Evolutionary conservation across 305 asterid genomes (phyloP).

Genomic region (Fraxinus albicans): DNA sequence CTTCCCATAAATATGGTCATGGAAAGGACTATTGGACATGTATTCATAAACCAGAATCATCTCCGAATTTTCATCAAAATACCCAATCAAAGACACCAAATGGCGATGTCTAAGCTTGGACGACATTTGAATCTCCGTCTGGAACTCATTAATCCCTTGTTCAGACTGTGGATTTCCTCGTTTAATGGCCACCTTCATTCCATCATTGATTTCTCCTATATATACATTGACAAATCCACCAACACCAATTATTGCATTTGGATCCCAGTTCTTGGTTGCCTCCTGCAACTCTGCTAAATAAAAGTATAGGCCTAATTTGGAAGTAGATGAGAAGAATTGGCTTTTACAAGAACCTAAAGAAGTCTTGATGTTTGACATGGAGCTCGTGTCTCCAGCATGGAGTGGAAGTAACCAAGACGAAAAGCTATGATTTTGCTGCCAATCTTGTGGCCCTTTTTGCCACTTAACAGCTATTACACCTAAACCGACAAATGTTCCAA

Average conservation of each 20-base stretch:
- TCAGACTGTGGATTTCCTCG: slow-evolving; percentile 66
- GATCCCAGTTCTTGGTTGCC: slow-evolving; percentile 60
- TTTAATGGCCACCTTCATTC: slow-evolving; percentile 58
- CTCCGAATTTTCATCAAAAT: slow-evolving; percentile 61
- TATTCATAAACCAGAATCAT: slow-evolving; percentile 68
- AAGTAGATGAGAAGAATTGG: slow-evolving; percentile 51
- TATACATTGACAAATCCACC: slow-evolving; percentile 64
- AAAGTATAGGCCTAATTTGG: slow-evolving; percentile 52
- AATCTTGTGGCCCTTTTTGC: slow-evolving; percentile 88
- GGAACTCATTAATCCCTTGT: slow-evolving; percentile 66
- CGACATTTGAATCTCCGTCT: slow-evolving; percentile 63
- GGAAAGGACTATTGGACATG: slow-evolving; percentile 57
- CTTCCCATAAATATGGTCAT: slow-evolving; percentile 63
- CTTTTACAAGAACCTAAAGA: slow-evolving; percentile 64
- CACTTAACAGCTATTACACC: slow-evolving; percentile 95
- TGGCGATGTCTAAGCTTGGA: slow-evolving; percentile 71
- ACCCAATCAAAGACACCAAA: slow-evolving; percentile 63
- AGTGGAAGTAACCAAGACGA: slow-evolving; percentile 89
- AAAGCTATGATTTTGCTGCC: slow-evolving; percentile 79
- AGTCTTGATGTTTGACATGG: slow-evolving; percentile 53
- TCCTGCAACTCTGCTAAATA: slow-evolving; percentile 57
- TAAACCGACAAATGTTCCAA: slow-evolving; percentile 80
- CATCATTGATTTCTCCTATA: slow-evolving; percentile 46
- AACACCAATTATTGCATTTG: slow-evolving; percentile 44
- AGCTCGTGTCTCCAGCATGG: slow-evolving; percentile 76